These are phyloP conservation scores for Crithidia sp. DNA, from an alignment of 208 protist species.

Conservation along the genomic window DNA sequence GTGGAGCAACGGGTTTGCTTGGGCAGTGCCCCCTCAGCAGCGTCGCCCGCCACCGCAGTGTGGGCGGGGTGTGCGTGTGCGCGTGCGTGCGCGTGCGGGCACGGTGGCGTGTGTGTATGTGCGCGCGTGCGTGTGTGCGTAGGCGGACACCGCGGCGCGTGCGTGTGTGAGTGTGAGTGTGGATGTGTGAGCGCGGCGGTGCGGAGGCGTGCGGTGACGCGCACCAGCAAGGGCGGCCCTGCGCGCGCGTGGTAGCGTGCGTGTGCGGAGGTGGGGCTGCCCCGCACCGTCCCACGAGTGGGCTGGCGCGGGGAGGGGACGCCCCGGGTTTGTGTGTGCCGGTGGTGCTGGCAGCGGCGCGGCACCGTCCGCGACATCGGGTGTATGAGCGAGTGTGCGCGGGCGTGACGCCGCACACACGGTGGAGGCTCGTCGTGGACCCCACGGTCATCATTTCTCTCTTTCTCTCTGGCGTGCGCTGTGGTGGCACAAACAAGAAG, in stretches of 20 bases:
- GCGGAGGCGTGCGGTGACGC: slow-evolving; percentile 4
- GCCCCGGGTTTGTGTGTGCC: slow-evolving; percentile 16
- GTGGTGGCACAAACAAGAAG: not conserved
- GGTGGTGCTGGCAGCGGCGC: slow-evolving; percentile 31
- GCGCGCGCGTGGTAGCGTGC: slow-evolving; percentile 11
- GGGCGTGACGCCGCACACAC: slow-evolving; percentile 29
- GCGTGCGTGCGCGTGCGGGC: slow-evolving; percentile 2
- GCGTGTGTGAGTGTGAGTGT: slow-evolving; percentile 5
- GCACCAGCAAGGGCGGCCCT: slow-evolving; percentile 1
- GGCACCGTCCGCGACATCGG: slow-evolving; percentile 19
- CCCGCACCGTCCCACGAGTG: slow-evolving; percentile 12
- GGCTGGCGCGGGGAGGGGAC: slow-evolving; percentile 12
- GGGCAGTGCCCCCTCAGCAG: slow-evolving; percentile 10
- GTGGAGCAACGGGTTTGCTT: slow-evolving; percentile 62
- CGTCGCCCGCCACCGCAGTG: slow-evolving; percentile 20
- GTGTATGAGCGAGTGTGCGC: slow-evolving; percentile 7
- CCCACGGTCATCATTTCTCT: slow-evolving; percentile 37
- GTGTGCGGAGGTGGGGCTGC: slow-evolving; percentile 25
- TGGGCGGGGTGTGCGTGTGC: slow-evolving; percentile 14
- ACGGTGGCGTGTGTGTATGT: not conserved
- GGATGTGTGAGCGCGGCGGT: slow-evolving; percentile 13
- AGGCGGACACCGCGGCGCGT: too few relatives aligned
- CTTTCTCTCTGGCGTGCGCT: not conserved
- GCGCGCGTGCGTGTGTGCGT: slow-evolving; percentile 1
- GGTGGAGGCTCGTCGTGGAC: slow-evolving; percentile 14